Base-by-base conservation (phyloP, 768 basidiomycete species). In the Boletellus ananas region DNA sequence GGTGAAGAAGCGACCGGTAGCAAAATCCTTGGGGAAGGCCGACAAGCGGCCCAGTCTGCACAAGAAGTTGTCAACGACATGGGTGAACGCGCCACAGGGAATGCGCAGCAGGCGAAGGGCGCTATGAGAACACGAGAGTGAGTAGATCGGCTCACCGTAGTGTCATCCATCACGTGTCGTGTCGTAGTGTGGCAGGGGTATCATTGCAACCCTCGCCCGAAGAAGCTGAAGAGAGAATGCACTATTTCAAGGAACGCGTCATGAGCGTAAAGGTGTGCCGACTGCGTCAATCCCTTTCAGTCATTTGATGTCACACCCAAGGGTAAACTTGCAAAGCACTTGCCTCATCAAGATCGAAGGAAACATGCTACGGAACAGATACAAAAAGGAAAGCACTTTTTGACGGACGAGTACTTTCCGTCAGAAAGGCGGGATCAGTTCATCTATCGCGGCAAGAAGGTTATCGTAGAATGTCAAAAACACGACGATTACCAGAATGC, bases 371-470 rank as follows among this genome's bases (percentile, higher is more conserved):
- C 74, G 31, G 79, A 85, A 7, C 73, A 83, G 12, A 43, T 74
- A 38, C 78, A 87, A 40, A 76, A 78, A 14, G 77, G 81, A 21
- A 81, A 80, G 61, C 74, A 83, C 29, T 87, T 90, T 67, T 58
- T 96, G 45, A 70, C 71, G 14, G 90, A 94, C 43, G 89, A 94
- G 34, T 87, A 86, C 58, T 94, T 96, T 77, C 94, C 94, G 0
- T 76, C 87, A 58, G 94, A 94, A 68, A 76, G 95, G 18, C 79
- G 91, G 20, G 91, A 95, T 47, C 91, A 91, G 62, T 96, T 93
- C 69, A 88, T 98, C 62, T 95, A 86, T 74, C 81, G 95, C 12
- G 78, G 83, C 6, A 97, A 97, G 77, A 97, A 96, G 82, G 85
- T 87, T 34, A 81, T 96, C 46, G 77, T 94, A 50, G 94, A 97